Evolutionary conservation across 2,329 filamentous ascomycete species (phyloP).

Genomic region (Fusarium drepaniforme): DNA sequence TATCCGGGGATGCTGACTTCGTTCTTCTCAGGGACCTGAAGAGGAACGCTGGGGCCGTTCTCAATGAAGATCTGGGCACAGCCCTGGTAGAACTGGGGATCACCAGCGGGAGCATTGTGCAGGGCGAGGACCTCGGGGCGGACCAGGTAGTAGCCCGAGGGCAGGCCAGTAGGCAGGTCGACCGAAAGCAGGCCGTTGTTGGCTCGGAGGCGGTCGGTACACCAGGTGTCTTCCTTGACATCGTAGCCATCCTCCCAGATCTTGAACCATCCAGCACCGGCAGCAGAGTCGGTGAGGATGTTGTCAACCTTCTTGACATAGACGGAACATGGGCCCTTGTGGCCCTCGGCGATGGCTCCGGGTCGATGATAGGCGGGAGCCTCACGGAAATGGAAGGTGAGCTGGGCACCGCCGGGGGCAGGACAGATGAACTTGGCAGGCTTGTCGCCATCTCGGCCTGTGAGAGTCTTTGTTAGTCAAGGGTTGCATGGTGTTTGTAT

Average conservation of each 20-base stretch:
- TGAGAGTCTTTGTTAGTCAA: neutral
- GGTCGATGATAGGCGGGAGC: conserved; percentile 67
- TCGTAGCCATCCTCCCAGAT: conserved; percentile 79
- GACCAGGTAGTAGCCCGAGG: conserved; percentile 77
- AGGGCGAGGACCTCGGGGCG: conserved; percentile 78
- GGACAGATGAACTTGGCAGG: conserved; percentile 63
- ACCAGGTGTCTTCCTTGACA: conserved; percentile 68
- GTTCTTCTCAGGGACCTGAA: conserved; percentile 60
- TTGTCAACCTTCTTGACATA: conserved; percentile 78
- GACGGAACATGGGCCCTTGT: conserved; percentile 78
- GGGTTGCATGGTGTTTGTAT: neutral
- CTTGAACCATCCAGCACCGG: conserved; percentile 82
- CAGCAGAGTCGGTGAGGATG: conserved; percentile 63
- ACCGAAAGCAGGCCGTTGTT: conserved; percentile 74
- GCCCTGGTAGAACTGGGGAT: conserved; percentile 80
- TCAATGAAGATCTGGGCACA: conserved; percentile 79
- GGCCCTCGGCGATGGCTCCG: conserved; percentile 69
- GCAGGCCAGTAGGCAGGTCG: conserved; percentile 70
- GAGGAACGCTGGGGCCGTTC: conserved; percentile 56
- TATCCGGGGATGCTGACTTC: conserved; percentile 77
- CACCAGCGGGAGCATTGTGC: conserved; percentile 68
- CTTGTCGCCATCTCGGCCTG: conserved; percentile 58
- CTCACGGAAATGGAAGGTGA: conserved; percentile 76
- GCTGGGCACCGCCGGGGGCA: conserved; percentile 62
- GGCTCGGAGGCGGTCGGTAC: conserved; percentile 75